Base-by-base conservation (phyloP, 2,329 filamentous ascomycete genomes). In the Leptographium wingfieldii region DNA sequence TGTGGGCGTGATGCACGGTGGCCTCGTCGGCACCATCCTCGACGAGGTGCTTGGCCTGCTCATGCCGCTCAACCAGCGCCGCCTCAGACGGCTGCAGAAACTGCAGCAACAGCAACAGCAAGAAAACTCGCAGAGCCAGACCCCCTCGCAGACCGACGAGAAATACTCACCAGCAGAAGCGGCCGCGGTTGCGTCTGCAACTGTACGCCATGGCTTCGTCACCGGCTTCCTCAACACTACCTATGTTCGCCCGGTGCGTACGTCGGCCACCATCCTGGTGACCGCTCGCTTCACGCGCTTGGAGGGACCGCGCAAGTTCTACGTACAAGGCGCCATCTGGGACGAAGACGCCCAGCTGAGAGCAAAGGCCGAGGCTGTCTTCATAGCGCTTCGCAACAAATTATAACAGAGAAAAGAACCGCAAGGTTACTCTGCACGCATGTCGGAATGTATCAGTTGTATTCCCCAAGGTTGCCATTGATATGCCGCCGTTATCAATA, bases 21-120 rank as follows among this genome's bases (percentile, higher is more conserved):
- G 83, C 1, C 75, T 85, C 35, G 74, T 81, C 7, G 76, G 76
- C 10, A 76, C 78, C 0, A 67, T 86, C n/a, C 67, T 86, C 27
- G 83, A 86, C 66, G 83, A 86, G 66, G 69, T 73, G 6, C 77
- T 80, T 67, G 80, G 82, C 1, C 70, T 77, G 6, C 63, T 83
- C 22, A 70, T 81, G 11, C 71, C 71, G 3, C 65, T 76, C 33
- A 80, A 80, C 62, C 63, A 63, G 43, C 19, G 29, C 5, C 63
- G 62, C 1, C 54, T 52, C 10, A 43, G 40, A 14, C 57, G 58
- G 25, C 57, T 62, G 29, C 10, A 51, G 22, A 53, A 56, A 19
- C 48, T n/a, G 6, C 46, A n/a, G 11, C 16, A 53, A 5, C 38
- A 48, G 29, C 12, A 25, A 3, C 43, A 51, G 10, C 43, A 51